Percentiles rank a stretch among this genome's conserved stretches.
Conservation (phyloP, 1,284 basidiomycete species). For the Melanopsichium pennsylvanicum region DNA sequence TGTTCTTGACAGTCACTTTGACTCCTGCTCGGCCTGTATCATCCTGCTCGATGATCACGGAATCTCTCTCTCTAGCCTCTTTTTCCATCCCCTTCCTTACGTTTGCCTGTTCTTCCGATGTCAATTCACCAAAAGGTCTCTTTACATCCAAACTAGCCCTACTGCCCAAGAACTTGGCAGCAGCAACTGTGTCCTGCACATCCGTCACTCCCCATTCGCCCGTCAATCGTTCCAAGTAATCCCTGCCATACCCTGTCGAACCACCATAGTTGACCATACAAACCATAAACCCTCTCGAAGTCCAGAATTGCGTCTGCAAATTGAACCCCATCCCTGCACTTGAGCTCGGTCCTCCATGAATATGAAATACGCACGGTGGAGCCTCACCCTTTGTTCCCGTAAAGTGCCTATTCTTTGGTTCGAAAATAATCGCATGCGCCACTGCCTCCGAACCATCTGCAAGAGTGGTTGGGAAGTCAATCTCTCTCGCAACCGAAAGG, state of each 20-base stretch:
- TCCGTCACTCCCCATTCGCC: slow-evolving; percentile 77
- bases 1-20: slow-evolving; percentile 33
- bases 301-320: slow-evolving; percentile 70
- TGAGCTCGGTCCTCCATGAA: slow-evolving; percentile 76
- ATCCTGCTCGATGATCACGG: slow-evolving; percentile 14
- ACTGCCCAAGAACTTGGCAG: slow-evolving; percentile 69
- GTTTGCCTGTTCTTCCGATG: slow-evolving; percentile 7
- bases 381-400: slow-evolving; percentile 69
- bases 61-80: neutral
- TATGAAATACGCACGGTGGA: slow-evolving; percentile 74
- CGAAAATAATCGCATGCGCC: slow-evolving; percentile 72
- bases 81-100: slow-evolving; percentile 12
- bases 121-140: slow-evolving; percentile 12
- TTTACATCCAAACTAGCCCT: slow-evolving; percentile 13
- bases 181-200: slow-evolving; percentile 72
- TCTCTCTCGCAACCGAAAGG: slow-evolving; percentile 31
- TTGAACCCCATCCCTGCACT: slow-evolving; percentile 68
- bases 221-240: slow-evolving; percentile 70
- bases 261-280: slow-evolving; percentile 77
- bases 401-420: slow-evolving; percentile 73
- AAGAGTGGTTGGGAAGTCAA: slow-evolving; percentile 56
- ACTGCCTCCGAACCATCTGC: slow-evolving; percentile 38
- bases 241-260: slow-evolving; percentile 71
- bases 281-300: slow-evolving; percentile 67
- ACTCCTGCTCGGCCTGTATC: slow-evolving; percentile 12